These are phyloP conservation scores for Phlebiopsis flavidoalba DNA, from an alignment of 768 basidiomycete genomes.

Conservation along the genomic window DNA sequence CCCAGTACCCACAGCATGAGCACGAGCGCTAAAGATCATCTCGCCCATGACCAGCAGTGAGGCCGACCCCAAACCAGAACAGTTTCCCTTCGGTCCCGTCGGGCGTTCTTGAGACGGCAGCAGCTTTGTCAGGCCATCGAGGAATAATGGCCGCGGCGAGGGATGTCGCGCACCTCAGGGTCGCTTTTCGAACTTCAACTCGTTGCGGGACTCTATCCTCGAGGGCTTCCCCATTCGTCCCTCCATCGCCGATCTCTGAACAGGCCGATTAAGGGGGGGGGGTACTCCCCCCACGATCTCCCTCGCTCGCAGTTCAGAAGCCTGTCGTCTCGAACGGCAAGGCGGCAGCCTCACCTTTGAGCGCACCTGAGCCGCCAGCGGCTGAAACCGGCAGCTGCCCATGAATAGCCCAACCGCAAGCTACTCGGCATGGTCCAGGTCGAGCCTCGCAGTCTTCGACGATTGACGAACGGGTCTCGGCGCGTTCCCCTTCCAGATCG, in stretches of 20 bases:
- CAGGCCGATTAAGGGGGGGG: conserved; percentile 61
- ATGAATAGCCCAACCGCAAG: conserved; percentile 57
- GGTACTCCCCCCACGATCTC: conserved; percentile 74
- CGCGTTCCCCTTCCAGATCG: conserved; percentile 85
- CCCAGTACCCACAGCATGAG: conserved; percentile 50
- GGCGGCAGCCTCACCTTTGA: neutral
- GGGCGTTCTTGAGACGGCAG: conserved; percentile 52
- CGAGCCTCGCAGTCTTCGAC: conserved; percentile 73
- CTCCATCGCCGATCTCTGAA: conserved; percentile 87
- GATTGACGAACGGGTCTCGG: conserved; percentile 75
- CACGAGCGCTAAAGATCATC: conserved; percentile 60
- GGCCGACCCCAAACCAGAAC: neutral
- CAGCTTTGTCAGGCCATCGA: conserved; percentile 66
- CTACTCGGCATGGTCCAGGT: conserved; percentile 71
- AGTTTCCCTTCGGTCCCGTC: conserved; percentile 6
- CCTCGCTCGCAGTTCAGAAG: conserved; percentile 57
- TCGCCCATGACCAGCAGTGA: conserved; percentile 33
- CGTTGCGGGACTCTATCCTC: conserved; percentile 79
- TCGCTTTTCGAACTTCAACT: conserved; percentile 60
- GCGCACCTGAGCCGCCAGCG: neutral
- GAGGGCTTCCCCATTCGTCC: conserved; percentile 88
- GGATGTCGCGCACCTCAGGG: conserved; percentile 62
- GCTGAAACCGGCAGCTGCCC: conserved; percentile 20
- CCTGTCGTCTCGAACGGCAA: conserved; percentile 25
- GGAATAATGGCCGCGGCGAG: conserved; percentile 42